A percentile compares a stretch with the other conserved stretches of the same genome.
Conservation (phyloP, 345 rosid genomes). For the Citrus mangshanensis region DNA sequence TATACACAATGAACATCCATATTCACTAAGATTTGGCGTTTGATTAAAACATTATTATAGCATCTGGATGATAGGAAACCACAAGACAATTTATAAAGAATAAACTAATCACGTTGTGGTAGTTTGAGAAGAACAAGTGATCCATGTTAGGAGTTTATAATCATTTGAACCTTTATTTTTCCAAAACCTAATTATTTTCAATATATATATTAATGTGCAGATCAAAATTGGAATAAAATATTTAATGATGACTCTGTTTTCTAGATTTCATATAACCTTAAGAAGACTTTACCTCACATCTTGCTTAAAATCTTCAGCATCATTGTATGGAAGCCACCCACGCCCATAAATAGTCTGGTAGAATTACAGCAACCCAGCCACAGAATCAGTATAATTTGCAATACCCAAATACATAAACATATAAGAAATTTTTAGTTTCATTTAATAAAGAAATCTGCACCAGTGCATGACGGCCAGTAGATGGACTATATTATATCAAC, state of each 20-base stretch:
- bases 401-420: neutral
- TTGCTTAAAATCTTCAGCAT: conserved; percentile 59
- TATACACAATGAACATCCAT: too few species aligned
- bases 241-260: neutral
- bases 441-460: neutral
- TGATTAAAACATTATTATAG: too few species aligned
- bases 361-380: conserved; percentile 5
- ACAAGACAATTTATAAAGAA: neutral
- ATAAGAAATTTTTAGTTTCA: neutral
- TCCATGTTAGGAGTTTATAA: neutral
- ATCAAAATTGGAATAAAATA: conserved; percentile 1
- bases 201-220: neutral
- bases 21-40: neutral
- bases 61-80: too few species aligned
- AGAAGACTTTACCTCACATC: conserved; percentile 65
- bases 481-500: neutral
- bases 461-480: neutral
- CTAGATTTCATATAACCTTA: neutral
- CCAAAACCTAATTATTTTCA: neutral
- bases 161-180: neutral
- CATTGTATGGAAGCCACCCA: conserved; percentile 64
- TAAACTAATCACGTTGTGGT: neutral
- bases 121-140: neutral
- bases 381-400: neutral
- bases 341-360: conserved; percentile 63